Conservation (phyloP, 2,329 filamentous ascomycete genomes). For the Xylariaceae sp. region DNA sequence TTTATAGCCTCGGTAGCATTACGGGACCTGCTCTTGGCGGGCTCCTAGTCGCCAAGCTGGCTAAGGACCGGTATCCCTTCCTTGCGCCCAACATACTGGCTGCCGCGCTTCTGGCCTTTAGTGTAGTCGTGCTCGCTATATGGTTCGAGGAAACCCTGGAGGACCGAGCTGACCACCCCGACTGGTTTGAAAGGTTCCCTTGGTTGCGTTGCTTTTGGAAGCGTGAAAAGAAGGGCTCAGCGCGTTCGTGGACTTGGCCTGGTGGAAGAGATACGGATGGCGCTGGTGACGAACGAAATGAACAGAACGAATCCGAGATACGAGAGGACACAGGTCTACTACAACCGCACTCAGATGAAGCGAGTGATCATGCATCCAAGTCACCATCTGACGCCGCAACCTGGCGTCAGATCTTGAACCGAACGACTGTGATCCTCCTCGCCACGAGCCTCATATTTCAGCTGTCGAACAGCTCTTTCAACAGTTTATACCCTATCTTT, state of each 20-base stretch:
- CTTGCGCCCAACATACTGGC: conserved; percentile 83
- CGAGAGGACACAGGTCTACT: conserved; percentile 37
- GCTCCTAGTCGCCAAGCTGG: conserved; percentile 71
- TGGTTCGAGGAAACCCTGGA: conserved; percentile 89
- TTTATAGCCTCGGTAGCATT: conserved; percentile 95
- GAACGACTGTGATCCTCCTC: conserved; percentile 82
- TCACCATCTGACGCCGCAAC: conserved; percentile 54
- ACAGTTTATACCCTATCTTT: conserved; percentile 94
- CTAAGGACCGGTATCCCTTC: conserved; percentile 75
- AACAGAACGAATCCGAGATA: conserved; percentile 29
- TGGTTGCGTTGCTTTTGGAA: conserved; percentile 42
- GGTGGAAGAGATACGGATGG: conserved; percentile 31
- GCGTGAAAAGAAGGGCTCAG: conserved; percentile 28
- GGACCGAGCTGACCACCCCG: conserved; percentile 36
- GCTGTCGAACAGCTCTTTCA: conserved; percentile 92
- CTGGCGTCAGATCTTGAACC: conserved; percentile 71
- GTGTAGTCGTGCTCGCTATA: conserved; percentile 75
- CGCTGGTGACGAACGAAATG: conserved; percentile 31
- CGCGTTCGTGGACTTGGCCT: conserved; percentile 38
- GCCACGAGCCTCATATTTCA: conserved; percentile 92
- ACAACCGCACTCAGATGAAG: conserved; percentile 45
- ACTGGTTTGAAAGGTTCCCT: conserved; percentile 42
- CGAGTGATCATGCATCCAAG: conserved; percentile 51
- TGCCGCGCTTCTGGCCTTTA: conserved; percentile 72
- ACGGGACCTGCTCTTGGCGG: conserved; percentile 93